These are phyloP conservation scores for Aspergillus puulaauensis DNA, from an alignment of 2,329 filamentous ascomycete species.

Conservation along the genomic window DNA sequence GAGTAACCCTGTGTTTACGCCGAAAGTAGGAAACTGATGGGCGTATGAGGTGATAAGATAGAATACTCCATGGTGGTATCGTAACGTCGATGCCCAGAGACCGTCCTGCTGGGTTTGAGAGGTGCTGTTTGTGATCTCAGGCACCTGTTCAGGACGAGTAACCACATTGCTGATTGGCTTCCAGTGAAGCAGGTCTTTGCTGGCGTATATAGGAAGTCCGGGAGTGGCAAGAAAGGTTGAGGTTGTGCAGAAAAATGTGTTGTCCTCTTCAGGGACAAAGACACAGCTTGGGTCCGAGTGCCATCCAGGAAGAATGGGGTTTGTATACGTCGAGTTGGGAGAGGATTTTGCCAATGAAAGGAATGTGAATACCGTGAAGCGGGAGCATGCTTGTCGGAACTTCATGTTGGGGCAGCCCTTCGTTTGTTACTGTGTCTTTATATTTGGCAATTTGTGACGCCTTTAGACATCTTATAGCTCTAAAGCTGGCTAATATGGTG, in stretches of 20 bases:
- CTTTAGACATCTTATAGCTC: no score
- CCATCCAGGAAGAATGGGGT: conserved; percentile 46
- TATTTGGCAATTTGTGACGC: no score
- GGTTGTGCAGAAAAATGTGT: conserved; percentile 47
- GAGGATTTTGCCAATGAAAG: no score
- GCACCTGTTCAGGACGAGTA: conserved; percentile 35
- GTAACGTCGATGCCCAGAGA: conserved; percentile 43
- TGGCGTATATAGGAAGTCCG: conserved; percentile 47
- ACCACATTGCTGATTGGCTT: conserved; percentile 17
- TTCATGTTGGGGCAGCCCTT: no score
- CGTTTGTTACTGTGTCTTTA: no score
- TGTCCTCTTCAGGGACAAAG: conserved; percentile 33
- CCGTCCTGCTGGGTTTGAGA: conserved; percentile 27
- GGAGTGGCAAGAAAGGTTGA: conserved; percentile 49
- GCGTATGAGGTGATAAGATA: conserved; percentile 30
- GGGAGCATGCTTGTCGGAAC: no score
- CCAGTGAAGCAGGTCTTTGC: conserved; percentile 38
- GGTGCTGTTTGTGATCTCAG: conserved; percentile 26
- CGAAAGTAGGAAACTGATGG: conserved; percentile 24
- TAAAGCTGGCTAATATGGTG: no score
- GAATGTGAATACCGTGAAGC: no score
- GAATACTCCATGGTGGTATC: conserved; percentile 41
- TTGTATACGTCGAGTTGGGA: no score
- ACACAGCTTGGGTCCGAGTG: conserved; percentile 49
- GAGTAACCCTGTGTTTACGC: conserved; percentile 14